Evolutionary conservation across 2,329 filamentous ascomycete species (phyloP).

Genomic region (Neonectria punicea): DNA sequence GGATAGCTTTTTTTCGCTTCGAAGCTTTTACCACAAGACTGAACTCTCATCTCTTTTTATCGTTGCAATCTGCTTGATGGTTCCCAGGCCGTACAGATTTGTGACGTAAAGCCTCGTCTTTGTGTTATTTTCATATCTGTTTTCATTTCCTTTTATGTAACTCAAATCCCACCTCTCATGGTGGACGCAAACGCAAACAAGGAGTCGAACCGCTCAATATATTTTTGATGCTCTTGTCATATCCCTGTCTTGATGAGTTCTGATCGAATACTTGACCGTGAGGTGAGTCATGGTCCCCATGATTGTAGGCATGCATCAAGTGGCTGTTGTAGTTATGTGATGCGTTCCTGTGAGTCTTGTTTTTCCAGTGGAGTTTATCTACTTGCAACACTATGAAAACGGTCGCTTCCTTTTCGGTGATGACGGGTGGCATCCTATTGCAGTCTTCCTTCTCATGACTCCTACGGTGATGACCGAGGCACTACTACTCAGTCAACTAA

Average conservation of each 20-base stretch:
- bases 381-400: not conserved
- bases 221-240: constrained; percentile 6
- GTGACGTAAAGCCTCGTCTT: constrained; percentile 32
- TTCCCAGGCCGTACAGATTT: constrained; percentile 36
- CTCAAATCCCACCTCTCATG: constrained; percentile 21
- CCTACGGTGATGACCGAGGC: not conserved
- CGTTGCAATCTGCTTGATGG: constrained; percentile 37
- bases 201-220: constrained; percentile 17
- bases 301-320: not conserved
- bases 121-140: constrained; percentile 23
- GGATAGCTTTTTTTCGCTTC: constrained; percentile 41
- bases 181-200: constrained; percentile 19
- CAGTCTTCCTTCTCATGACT: not conserved
- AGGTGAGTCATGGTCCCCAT: not conserved
- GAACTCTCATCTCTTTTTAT: constrained; percentile 27
- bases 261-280: not conserved
- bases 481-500: not conserved
- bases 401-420: not conserved
- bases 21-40: constrained; percentile 42
- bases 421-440: not conserved
- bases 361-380: not conserved
- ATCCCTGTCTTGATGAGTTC: not conserved
- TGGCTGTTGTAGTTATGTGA: not conserved
- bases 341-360: not conserved
- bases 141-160: constrained; percentile 30